A percentile compares a stretch with the other conserved stretches of the same genome.
phyloP scores from a whole-genome alignment of 176 grass and related monocot species.

The Juncus effusus region DNA sequence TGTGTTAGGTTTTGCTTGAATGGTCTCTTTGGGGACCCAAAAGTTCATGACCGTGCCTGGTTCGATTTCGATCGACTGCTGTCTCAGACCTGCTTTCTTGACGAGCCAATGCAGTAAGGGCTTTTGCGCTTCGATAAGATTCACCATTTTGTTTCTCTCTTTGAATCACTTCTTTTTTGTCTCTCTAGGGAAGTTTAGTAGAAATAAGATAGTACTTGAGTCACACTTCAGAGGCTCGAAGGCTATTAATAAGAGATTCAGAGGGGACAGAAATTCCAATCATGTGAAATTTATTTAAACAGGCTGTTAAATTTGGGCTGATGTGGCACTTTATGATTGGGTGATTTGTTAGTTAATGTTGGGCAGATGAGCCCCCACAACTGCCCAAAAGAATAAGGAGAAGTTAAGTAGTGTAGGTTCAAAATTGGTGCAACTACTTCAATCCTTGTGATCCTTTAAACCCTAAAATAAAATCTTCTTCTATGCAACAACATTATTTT shows the following conservation, averaged over 20 bases:
- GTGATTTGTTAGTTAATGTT: constrained; percentile 15
- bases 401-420: constrained; percentile 38
- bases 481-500: constrained; percentile 14
- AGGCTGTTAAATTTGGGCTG: constrained; percentile 34
- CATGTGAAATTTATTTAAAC: constrained; percentile 14
- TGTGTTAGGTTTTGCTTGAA: constrained; percentile 40
- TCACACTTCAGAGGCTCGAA: constrained; percentile 15
- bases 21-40: constrained; percentile 74
- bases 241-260: not conserved
- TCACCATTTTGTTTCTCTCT: constrained; percentile 57
- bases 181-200: constrained; percentile 12
- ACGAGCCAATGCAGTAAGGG: constrained; percentile 65
- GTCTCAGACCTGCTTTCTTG: constrained; percentile 56
- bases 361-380: constrained; percentile 14
- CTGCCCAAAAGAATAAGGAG: constrained; percentile 11
- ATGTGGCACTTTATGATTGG: constrained; percentile 24
- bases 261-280: not conserved
- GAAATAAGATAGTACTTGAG: constrained; percentile 18
- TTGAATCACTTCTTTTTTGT: not conserved
- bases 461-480: not conserved
- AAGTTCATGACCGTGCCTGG: constrained; percentile 74
- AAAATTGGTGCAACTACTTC: constrained; percentile 47
- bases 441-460: constrained; percentile 4
- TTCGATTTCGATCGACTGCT: constrained; percentile 62
- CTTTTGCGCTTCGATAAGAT: constrained; percentile 71